These are phyloP conservation scores for Rhizopogon rudus DNA, from an alignment of 768 basidiomycete species.

Conservation along the genomic window DNA sequence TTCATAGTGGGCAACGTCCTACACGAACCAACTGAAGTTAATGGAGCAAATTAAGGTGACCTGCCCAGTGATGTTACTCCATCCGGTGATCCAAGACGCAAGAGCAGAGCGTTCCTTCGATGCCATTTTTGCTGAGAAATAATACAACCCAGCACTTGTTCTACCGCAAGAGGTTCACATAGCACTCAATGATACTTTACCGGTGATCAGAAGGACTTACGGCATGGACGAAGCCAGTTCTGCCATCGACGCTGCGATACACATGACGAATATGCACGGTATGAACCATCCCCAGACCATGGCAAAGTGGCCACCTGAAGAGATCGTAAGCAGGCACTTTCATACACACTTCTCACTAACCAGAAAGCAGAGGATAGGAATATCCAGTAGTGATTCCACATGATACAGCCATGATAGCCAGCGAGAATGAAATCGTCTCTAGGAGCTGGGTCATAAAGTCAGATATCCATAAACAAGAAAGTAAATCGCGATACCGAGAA, in stretches of 20 bases:
- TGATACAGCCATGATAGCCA: slow-evolving; percentile 19
- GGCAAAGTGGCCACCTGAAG: slow-evolving; percentile 17
- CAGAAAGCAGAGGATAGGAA: slow-evolving; percentile 12
- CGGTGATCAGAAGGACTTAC: slow-evolving; percentile 5
- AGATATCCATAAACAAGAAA: background rate
- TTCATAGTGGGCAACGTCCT: background rate
- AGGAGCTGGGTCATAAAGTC: slow-evolving; percentile 10
- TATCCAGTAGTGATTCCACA: slow-evolving; percentile 17
- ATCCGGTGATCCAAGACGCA: slow-evolving; percentile 24
- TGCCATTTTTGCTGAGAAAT: slow-evolving; percentile 24
- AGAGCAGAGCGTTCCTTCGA: slow-evolving; percentile 19
- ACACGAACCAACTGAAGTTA: slow-evolving; percentile 14
- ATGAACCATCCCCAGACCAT: slow-evolving; percentile 22
- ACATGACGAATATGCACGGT: slow-evolving; percentile 13
- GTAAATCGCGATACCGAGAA: slow-evolving; percentile 11
- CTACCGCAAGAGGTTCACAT: background rate
- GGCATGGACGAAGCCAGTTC: slow-evolving; percentile 18
- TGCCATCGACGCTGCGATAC: slow-evolving; percentile 16
- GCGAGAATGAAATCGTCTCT: slow-evolving; percentile 19
- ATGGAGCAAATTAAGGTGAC: slow-evolving; percentile 22
- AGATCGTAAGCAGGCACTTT: background rate
- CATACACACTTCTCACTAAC: slow-evolving; percentile 3
- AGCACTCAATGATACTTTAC: background rate
- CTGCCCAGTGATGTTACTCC: slow-evolving; percentile 23
- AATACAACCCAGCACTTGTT: slow-evolving; percentile 23